Evolutionary conservation across 2,329 filamentous ascomycete genomes (phyloP).

Genomic region (Neofusicoccum umdonicola): DNA sequence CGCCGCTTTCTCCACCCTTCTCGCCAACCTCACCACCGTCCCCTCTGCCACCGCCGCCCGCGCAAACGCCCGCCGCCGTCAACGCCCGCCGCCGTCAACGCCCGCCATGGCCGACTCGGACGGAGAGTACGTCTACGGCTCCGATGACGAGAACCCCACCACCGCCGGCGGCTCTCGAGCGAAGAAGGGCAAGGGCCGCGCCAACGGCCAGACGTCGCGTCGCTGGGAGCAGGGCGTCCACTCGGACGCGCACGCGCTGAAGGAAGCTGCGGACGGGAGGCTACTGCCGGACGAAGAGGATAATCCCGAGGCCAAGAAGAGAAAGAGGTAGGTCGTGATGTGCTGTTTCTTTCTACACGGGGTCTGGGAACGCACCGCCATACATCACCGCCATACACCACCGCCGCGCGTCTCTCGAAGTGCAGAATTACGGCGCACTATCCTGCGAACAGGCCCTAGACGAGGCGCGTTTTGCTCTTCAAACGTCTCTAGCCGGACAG

Average conservation of each 20-base stretch:
- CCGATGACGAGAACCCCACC: constrained; percentile 59
- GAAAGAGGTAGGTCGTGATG: constrained; percentile 56
- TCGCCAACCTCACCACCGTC: background rate
- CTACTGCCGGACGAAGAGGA: constrained; percentile 71
- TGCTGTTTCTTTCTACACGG: background rate
- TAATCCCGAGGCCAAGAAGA: constrained; percentile 77
- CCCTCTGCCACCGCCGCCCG: background rate
- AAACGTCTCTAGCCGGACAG: too few species aligned
- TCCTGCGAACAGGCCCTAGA: too few species aligned
- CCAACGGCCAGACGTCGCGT: constrained; percentile 3
- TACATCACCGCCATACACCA: too few species aligned
- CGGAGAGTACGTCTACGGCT: constrained; percentile 65
- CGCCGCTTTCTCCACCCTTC: background rate
- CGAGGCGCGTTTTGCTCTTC: too few species aligned
- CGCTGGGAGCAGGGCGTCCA: constrained; percentile 20
- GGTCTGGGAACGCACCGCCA: background rate
- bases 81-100: constrained; percentile 7
- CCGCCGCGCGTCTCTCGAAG: too few species aligned
- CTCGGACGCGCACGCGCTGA: constrained; percentile 24
- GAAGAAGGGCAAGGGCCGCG: constrained; percentile 21
- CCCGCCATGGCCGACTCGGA: constrained; percentile 68
- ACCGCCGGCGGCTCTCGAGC: constrained; percentile 33
- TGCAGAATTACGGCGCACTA: too few species aligned
- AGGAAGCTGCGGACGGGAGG: constrained; percentile 58
- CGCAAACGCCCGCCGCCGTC: background rate